Percentiles rank a stretch among this genome's conserved stretches.
phyloP scores from a whole-genome alignment of 108 stramenopile species.

The Chaetoceros muelleri region DNA sequence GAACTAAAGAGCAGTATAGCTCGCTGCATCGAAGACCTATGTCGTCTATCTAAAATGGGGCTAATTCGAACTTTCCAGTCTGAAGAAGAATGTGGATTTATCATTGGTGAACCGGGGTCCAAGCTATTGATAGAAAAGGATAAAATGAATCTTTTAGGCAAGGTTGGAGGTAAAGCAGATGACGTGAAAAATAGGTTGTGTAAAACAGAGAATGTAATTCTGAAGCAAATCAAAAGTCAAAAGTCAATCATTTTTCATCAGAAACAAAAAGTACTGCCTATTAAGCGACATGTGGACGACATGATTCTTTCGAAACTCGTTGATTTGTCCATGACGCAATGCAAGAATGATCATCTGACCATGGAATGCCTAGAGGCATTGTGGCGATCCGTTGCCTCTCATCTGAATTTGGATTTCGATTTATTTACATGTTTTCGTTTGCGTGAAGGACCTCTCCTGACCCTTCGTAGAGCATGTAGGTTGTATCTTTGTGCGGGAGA shows the following conservation, averaged over 20 bases:
- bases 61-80: conserved; percentile 49
- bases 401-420: background rate
- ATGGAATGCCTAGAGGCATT: conserved; percentile 2
- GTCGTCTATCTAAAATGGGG: conserved; percentile 42
- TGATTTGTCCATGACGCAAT: background rate
- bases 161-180: conserved; percentile 35
- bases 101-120: conserved; percentile 32
- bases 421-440: conserved; percentile 27
- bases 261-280: conserved; percentile 6
- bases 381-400: too few relatives aligned
- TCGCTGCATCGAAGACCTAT: conserved; percentile 31
- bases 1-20: conserved; percentile 14
- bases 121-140: conserved; percentile 52
- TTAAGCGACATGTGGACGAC: conserved; percentile 7
- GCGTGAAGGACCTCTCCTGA: conserved; percentile 45
- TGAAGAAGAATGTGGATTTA: conserved; percentile 74
- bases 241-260: conserved; percentile 35
- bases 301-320: conserved; percentile 14
- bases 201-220: conserved; percentile 37
- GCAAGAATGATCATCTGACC: background rate
- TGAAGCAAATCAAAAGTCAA: conserved; percentile 73
- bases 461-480: conserved; percentile 37
- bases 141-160: conserved; percentile 22
- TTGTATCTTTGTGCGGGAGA: conserved; percentile 60
- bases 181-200: background rate